Base-by-base conservation (phyloP, 805 yeast genomes). In the Saccharomyces kudriavzevii region DNA sequence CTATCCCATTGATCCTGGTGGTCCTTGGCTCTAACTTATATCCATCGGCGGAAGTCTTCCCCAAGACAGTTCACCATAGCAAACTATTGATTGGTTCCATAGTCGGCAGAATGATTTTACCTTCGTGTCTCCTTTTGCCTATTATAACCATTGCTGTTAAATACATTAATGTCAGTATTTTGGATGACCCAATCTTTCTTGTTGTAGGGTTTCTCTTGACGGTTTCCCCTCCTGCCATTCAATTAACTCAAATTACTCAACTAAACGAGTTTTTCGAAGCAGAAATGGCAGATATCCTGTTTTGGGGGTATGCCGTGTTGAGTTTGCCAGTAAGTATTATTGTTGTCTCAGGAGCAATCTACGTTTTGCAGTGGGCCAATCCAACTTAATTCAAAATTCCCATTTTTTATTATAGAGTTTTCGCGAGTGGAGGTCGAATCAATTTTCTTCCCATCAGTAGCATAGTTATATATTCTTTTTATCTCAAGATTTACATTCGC, bases 171-270 rank as follows among this genome's bases (percentile, higher is more conserved):
- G 76, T 83, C 20, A 82, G 89, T 51, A 85, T 87, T 35, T 72
- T 87, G 67, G 89, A 84, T 65, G 95, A 87, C 67, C 95, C 95
- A 40, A 87, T 87, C 45, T 87, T 87, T 62, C 72, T 87, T 61
- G 81, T 87, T 56, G 91, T 87, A 46, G 82, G 89, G 10, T 87
- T 87, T 63, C 76, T 87, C 29, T 76, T 87, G 57, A 86, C 91
- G 1, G 80, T 85, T 2, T 80, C 90, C 1, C 94, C 95, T 2
- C 94, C 95, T 2, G 94, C 92, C 4, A 86, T 87, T 59, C 95
- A 87, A 69, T 73, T 87, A 53, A 84, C 90, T 25, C 95, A 87
- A 65, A 87, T 87, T 56, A 85, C 89, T 52, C 92, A 85, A 64
- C 72, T 87, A 61, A 87, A 87, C 66, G 84, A 82, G 59, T 74